phyloP scores from a whole-genome alignment of 148 eudicot genomes.

The Rhododendron ferrugineum region DNA sequence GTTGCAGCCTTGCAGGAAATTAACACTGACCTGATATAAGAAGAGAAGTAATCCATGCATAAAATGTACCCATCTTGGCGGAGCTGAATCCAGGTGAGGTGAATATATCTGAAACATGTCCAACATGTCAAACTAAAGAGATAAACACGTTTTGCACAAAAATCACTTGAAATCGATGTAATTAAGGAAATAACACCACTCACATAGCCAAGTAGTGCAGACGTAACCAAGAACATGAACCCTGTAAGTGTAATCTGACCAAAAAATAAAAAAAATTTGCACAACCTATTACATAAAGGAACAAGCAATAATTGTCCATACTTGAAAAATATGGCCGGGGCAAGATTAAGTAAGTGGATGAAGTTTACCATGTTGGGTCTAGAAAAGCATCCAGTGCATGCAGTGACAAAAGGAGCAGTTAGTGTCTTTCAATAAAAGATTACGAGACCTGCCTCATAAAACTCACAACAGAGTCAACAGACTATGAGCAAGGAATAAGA shows the following conservation, averaged over 20 bases:
- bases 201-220: slow-evolving; percentile 79
- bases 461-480: neutral
- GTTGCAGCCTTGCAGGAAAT: neutral
- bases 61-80: slow-evolving; percentile 98
- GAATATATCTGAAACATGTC: slow-evolving; percentile 73
- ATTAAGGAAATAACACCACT: slow-evolving; percentile 10
- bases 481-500: neutral
- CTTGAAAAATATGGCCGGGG: neutral
- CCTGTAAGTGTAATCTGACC: slow-evolving; percentile 84
- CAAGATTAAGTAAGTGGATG: neutral
- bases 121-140: neutral
- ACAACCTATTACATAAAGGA: neutral
- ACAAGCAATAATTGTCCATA: neutral
- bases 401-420: slow-evolving; percentile 9
- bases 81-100: slow-evolving; percentile 83
- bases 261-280: neutral
- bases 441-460: neutral
- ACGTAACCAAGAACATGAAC: slow-evolving; percentile 63
- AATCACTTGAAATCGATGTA: neutral
- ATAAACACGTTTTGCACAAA: neutral
- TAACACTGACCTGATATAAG: slow-evolving; percentile 67
- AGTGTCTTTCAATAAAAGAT: slow-evolving; percentile 17
- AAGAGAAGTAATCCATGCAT: slow-evolving; percentile 91
- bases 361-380: slow-evolving; percentile 74
- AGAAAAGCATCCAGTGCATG: slow-evolving; percentile 37